Conservation (phyloP, 441 rosid species). For the Populus hybrid region DNA sequence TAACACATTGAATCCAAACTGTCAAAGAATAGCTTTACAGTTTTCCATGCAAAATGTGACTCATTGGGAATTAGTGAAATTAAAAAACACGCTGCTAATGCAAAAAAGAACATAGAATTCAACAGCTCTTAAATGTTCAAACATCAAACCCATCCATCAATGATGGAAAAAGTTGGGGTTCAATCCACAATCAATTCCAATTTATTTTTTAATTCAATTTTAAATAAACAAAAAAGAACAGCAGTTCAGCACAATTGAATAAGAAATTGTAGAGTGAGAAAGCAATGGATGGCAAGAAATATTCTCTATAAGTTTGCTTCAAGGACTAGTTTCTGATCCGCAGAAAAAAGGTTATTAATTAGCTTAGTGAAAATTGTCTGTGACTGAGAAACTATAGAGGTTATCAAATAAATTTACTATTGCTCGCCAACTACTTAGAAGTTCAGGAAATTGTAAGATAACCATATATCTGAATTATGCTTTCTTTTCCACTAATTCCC, state of each 20-base stretch:
- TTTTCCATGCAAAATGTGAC: not conserved
- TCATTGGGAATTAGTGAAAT: not conserved
- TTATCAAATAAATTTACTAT: not conserved
- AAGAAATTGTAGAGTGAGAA: not conserved
- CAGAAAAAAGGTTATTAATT: not conserved
- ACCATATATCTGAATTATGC: not conserved
- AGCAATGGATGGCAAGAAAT: constrained; percentile 3
- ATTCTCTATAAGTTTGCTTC: not conserved
- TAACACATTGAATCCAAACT: constrained; percentile 29
- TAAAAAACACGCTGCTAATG: not conserved
- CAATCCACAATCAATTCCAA: not conserved
- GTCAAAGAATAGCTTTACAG: constrained; percentile 12
- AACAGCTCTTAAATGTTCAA: not conserved
- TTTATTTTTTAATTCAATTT: not conserved
- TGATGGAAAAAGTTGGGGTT: not conserved
- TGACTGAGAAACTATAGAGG: not conserved
- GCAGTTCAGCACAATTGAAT: not conserved
- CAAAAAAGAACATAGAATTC: not conserved
- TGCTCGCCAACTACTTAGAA: not conserved
- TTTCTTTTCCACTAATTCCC: not conserved
- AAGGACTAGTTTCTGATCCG: not conserved
- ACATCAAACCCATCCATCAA: not conserved
- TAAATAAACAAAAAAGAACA: not conserved
- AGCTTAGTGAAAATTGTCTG: not conserved
- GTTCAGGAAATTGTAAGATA: not conserved